Conservation (phyloP, 2,329 filamentous ascomycete species). For the Nannizzia gypsea region DNA sequence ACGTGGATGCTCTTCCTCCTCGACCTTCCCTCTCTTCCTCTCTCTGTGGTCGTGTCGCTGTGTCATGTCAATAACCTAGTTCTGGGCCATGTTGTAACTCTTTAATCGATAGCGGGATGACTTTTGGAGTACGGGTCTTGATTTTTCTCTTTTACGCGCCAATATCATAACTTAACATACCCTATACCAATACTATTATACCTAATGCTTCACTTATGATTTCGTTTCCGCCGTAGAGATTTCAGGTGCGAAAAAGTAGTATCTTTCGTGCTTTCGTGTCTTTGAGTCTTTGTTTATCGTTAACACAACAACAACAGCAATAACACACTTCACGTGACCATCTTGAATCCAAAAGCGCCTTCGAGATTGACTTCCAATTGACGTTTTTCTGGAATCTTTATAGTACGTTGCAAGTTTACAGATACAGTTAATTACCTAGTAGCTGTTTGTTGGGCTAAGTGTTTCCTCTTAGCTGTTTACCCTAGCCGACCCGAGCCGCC, state of each 20-base stretch:
- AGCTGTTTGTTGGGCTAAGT: too few species aligned
- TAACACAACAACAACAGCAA: too few species aligned
- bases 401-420: too few species aligned
- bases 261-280: too few species aligned
- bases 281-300: too few species aligned
- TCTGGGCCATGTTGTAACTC: constrained; percentile 2
- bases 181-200: background rate
- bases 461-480: background rate
- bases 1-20: background rate
- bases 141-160: background rate
- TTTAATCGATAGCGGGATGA: constrained; percentile 3
- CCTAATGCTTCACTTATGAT: background rate
- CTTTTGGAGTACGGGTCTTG: background rate
- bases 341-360: too few species aligned
- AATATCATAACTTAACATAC: background rate
- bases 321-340: too few species aligned
- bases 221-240: background rate
- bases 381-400: too few species aligned
- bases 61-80: background rate
- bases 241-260: too few species aligned
- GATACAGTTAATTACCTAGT: too few species aligned
- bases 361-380: too few species aligned
- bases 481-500: background rate
- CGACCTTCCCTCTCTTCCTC: background rate
- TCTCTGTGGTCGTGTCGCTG: background rate